Percentiles rank a stretch among this genome's conserved stretches.
Evolutionary conservation across 1,139 yeast genomes (phyloP).

Genomic region (Lizanozyma gosingica): DNA sequence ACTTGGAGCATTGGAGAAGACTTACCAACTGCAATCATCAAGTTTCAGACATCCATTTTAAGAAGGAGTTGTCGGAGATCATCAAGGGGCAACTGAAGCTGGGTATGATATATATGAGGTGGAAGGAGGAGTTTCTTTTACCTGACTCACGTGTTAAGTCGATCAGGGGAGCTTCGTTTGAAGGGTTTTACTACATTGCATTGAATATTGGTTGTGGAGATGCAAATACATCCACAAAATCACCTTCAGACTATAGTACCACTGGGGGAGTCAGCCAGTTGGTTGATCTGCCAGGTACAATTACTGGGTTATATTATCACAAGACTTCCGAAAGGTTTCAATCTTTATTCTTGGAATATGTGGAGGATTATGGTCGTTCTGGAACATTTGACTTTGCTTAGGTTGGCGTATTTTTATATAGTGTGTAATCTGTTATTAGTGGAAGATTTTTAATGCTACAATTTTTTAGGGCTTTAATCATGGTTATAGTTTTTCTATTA

Average conservation of each 20-base stretch:
- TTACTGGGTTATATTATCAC: conserved; percentile 78
- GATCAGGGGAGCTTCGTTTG: conserved; percentile 78
- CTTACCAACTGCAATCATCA: conserved; percentile 39
- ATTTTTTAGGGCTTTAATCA: too few relatives aligned
- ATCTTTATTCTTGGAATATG: conserved; percentile 27
- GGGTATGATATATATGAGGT: conserved; percentile 73
- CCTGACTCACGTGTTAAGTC: conserved; percentile 69
- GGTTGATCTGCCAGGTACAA: conserved; percentile 40
- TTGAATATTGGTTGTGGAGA: conserved; percentile 52
- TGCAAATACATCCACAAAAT: neutral
- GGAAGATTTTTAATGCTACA: too few relatives aligned
- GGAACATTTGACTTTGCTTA: conserved; percentile 16
- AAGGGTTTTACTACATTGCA: conserved; percentile 85
- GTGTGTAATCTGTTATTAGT: too few relatives aligned
- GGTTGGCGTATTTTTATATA: neutral
- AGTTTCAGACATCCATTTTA: conserved; percentile 17
- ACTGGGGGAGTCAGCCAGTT: conserved; percentile 5
- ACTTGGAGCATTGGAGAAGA: conserved; percentile 80
- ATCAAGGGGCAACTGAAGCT: conserved; percentile 23
- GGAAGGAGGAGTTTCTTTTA: conserved; percentile 84
- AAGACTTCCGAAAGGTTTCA: conserved; percentile 71
- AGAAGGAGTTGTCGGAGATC: conserved; percentile 21
- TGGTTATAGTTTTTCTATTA: too few relatives aligned
- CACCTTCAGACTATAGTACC: conserved; percentile 1
- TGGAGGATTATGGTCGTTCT: conserved; percentile 22